These are phyloP conservation scores for Pseudogymnoascus sp. DNA, from an alignment of 2,329 filamentous ascomycete species.

Conservation along the genomic window DNA sequence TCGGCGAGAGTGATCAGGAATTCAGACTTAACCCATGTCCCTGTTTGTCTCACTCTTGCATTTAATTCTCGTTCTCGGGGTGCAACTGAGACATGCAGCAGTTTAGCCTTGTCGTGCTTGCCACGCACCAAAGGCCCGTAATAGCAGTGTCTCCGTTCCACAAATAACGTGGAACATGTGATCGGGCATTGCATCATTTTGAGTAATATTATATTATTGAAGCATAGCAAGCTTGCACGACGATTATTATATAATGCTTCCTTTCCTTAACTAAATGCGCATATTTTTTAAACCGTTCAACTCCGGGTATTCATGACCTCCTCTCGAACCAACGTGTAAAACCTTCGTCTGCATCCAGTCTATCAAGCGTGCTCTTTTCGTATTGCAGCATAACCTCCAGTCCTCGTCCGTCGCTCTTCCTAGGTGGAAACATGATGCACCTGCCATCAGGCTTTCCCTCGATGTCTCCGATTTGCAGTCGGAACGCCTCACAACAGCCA, in stretches of 20 bases:
- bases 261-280: background rate
- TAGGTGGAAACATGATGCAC: constrained; percentile 5
- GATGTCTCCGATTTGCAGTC: constrained; percentile 2
- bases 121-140: no score
- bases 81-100: no score
- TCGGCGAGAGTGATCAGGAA: no score
- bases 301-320: background rate
- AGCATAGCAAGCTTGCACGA: background rate
- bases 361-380: background rate
- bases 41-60: no score
- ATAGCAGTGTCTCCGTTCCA: background rate
- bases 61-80: no score
- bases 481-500: background rate
- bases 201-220: background rate
- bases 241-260: background rate
- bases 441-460: constrained; percentile 10
- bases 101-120: no score
- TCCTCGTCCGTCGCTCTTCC: background rate
- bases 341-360: background rate
- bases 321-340: constrained; percentile 2
- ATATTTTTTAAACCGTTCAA: background rate
- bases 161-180: background rate
- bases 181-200: background rate
- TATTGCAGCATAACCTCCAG: constrained; percentile 7
- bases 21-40: no score